A percentile compares a stretch with the other conserved stretches of the same genome.
Conservation (phyloP, 176 grass and related monocot species). For the Elaeis guineensis region DNA sequence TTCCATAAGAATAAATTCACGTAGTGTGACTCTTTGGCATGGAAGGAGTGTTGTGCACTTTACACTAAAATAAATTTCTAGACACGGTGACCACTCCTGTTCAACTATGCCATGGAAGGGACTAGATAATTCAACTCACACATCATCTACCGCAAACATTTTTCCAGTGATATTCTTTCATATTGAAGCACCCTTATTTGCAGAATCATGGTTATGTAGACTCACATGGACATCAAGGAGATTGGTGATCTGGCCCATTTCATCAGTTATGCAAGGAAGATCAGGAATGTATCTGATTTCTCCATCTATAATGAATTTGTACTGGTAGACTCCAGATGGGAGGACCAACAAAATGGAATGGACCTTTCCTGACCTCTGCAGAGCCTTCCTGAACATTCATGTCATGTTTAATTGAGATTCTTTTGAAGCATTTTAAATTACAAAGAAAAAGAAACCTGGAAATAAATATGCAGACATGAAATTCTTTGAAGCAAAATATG, state of each 20-base stretch:
- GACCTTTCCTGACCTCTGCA: conserved; percentile 95
- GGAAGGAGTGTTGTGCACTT: too few relatives aligned
- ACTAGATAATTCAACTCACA: too few relatives aligned
- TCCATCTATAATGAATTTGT: conserved; percentile 90
- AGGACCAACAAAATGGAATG: conserved; percentile 79
- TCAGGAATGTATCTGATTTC: conserved; percentile 67
- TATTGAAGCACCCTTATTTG: neutral
- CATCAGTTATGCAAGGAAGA: conserved; percentile 72
- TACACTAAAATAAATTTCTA: too few relatives aligned
- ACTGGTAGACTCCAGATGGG: conserved; percentile 81
- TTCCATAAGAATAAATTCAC: neutral
- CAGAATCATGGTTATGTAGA: conserved; percentile 4
- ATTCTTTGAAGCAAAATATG: neutral
- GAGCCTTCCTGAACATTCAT: conserved; percentile 48
- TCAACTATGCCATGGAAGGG: too few relatives aligned
- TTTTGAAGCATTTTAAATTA: neutral
- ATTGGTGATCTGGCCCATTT: conserved; percentile 63
- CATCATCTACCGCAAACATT: neutral
- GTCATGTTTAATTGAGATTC: neutral
- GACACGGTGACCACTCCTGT: too few relatives aligned
- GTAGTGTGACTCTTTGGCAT: neutral
- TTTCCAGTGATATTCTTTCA: neutral
- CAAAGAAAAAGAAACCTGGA: neutral
- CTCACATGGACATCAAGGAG: conserved; percentile 97
- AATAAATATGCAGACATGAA: conserved; percentile 11